These are phyloP conservation scores for Xylaria multiplex DNA, from an alignment of 2,329 filamentous ascomycete genomes.

Conservation along the genomic window DNA sequence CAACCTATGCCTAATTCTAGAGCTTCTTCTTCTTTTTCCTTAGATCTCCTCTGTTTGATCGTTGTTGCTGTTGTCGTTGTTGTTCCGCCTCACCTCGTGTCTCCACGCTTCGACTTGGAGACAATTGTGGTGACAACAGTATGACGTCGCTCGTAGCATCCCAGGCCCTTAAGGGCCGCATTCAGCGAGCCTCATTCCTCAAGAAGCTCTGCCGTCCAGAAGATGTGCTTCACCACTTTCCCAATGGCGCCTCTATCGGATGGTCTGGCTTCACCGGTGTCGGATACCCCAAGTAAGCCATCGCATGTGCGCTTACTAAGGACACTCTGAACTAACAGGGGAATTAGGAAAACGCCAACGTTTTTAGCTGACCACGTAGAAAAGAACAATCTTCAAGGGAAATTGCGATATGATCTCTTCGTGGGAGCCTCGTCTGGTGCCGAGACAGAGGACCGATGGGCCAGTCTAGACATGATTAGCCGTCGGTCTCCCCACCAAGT, in stretches of 20 bases:
- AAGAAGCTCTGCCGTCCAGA: constrained; percentile 82
- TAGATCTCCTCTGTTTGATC: constrained; percentile 3
- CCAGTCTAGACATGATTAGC: constrained; percentile 89
- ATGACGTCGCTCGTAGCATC: constrained; percentile 70
- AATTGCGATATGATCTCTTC: constrained; percentile 87
- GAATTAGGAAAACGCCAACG: constrained; percentile 79
- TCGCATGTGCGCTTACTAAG: neutral
- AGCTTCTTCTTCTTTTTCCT: constrained; percentile 8
- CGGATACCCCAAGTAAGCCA: constrained; percentile 82
- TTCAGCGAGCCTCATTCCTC: constrained; percentile 79
- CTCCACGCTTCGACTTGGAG: constrained; percentile 12
- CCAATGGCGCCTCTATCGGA: constrained; percentile 85
- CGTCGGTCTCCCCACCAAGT: constrained; percentile 86
- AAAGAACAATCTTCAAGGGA: constrained; percentile 82
- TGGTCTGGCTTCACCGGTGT: constrained; percentile 94
- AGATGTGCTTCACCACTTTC: constrained; percentile 83
- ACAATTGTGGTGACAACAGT: constrained; percentile 32
- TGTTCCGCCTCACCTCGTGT: constrained; percentile 19
- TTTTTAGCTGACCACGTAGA: constrained; percentile 90
- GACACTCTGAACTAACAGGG: constrained; percentile 15
- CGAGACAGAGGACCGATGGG: constrained; percentile 93
- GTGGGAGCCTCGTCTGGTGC: constrained; percentile 90
- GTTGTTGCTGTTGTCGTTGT: constrained; percentile 34
- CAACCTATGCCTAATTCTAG: constrained; percentile 18
- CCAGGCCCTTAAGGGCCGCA: constrained; percentile 78